Percentiles rank a stretch among this genome's conserved stretches.
Conservation (phyloP, 2,329 filamentous ascomycete genomes). For the Biscogniauxia sp. region DNA sequence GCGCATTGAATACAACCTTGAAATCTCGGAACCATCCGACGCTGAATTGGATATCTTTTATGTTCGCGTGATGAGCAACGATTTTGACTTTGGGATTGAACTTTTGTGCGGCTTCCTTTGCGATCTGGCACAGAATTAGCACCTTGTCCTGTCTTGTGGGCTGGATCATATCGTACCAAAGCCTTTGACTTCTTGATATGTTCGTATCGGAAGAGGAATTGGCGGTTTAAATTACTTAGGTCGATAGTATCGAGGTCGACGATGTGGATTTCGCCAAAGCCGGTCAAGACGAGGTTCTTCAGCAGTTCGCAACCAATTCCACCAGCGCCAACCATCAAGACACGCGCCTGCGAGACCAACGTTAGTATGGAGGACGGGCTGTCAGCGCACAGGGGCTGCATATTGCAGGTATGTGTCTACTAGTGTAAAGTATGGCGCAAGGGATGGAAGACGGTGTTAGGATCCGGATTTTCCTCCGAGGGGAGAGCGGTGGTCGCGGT, state of each 20-base stretch:
- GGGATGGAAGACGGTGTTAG: not conserved
- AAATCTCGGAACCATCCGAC: constrained; percentile 86
- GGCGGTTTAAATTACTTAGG: constrained; percentile 93
- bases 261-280: constrained; percentile 90
- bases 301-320: constrained; percentile 97
- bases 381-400: constrained; percentile 8
- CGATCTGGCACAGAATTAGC: constrained; percentile 58
- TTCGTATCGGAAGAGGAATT: constrained; percentile 94
- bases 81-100: constrained; percentile 91
- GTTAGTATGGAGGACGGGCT: constrained; percentile 33
- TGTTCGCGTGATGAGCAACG: constrained; percentile 88
- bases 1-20: constrained; percentile 87
- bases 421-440: not conserved
- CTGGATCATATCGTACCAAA: constrained; percentile 56
- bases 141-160: constrained; percentile 10
- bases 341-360: constrained; percentile 61
- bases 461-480: too few relatives aligned
- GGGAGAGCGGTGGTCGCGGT: not conserved
- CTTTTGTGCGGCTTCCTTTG: constrained; percentile 82
- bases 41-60: constrained; percentile 85
- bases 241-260: constrained; percentile 99
- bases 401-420: constrained; percentile 7
- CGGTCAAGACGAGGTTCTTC: constrained; percentile 90
- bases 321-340: constrained; percentile 92
- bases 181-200: constrained; percentile 98